Evolutionary conservation across 148 eudicot species (phyloP).

Genomic region (Drosera capensis): DNA sequence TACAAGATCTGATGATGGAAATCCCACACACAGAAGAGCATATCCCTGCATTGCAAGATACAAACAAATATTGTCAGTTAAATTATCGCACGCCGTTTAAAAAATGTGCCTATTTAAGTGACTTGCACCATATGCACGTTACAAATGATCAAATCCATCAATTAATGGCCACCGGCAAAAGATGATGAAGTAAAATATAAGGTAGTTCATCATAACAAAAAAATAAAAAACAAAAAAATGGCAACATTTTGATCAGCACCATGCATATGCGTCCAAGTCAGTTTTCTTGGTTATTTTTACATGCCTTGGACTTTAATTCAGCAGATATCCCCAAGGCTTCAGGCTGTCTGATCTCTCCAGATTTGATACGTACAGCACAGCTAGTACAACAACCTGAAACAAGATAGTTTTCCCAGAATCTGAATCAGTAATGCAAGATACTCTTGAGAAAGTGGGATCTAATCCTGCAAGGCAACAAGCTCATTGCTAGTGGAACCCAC

Average conservation of each 20-base stretch:
- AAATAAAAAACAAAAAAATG: not conserved
- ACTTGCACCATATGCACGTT: not conserved
- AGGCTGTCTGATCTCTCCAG: slow-evolving; percentile 81
- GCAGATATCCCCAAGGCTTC: slow-evolving; percentile 94
- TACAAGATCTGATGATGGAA: slow-evolving; percentile 77
- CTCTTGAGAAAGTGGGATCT: not conserved
- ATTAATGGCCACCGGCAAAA: too few species aligned
- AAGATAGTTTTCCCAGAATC: not conserved
- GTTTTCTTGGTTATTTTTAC: not conserved
- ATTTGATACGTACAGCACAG: slow-evolving; percentile 87
- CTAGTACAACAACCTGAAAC: slow-evolving; percentile 92
- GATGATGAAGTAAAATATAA: too few species aligned
- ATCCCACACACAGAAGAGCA: slow-evolving; percentile 96
- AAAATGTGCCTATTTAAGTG: not conserved
- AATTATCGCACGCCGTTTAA: too few species aligned
- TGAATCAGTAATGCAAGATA: not conserved
- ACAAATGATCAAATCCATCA: too few species aligned
- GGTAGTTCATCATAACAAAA: not conserved
- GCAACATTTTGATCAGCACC: not conserved
- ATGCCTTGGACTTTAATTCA: slow-evolving; percentile 69
- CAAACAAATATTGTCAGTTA: not conserved
- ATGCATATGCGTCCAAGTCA: not conserved
- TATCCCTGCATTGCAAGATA: slow-evolving; percentile 48
- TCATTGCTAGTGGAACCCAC: too few species aligned
- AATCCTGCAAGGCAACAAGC: too few species aligned